Conservation (phyloP, 2,329 filamentous ascomycete genomes). For the Neonectria punicea region DNA sequence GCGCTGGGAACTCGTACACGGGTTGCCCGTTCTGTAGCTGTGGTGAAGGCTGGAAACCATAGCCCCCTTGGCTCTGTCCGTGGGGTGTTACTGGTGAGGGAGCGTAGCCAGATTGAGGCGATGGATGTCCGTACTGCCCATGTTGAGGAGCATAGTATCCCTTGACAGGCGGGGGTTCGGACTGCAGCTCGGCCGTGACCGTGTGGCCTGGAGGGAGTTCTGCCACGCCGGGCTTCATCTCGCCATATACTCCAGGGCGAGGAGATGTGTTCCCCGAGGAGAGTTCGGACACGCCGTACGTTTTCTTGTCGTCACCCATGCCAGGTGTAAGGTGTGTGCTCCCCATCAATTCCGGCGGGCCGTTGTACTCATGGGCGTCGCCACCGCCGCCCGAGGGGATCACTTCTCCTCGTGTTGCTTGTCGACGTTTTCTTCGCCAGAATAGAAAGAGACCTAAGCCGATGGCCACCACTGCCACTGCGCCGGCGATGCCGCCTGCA, state of each 20-base stretch:
- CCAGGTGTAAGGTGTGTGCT: slow-evolving; percentile 17
- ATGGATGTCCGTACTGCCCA: slow-evolving; percentile 32
- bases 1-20: slow-evolving; percentile 28
- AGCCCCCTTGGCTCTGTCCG: slow-evolving; percentile 36
- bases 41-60: slow-evolving; percentile 28
- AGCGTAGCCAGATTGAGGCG: slow-evolving; percentile 29
- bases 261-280: slow-evolving; percentile 39
- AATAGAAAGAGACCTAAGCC: slow-evolving; percentile 50
- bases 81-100: slow-evolving; percentile 30
- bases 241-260: slow-evolving; percentile 41
- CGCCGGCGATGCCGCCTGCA: slow-evolving; percentile 45
- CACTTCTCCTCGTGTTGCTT: slow-evolving; percentile 34
- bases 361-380: slow-evolving; percentile 37
- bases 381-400: slow-evolving; percentile 29
- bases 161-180: slow-evolving; percentile 21
- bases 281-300: slow-evolving; percentile 30
- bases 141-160: slow-evolving; percentile 26
- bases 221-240: slow-evolving; percentile 27
- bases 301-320: slow-evolving; percentile 15
- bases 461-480: slow-evolving; percentile 39
- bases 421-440: slow-evolving; percentile 48
- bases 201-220: slow-evolving; percentile 41
- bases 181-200: slow-evolving; percentile 43
- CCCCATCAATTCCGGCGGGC: slow-evolving; percentile 48
- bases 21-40: slow-evolving; percentile 25